These are phyloP conservation scores for Guadua angustifolia DNA, from an alignment of 176 grass and related monocot genomes.

Conservation along the genomic window DNA sequence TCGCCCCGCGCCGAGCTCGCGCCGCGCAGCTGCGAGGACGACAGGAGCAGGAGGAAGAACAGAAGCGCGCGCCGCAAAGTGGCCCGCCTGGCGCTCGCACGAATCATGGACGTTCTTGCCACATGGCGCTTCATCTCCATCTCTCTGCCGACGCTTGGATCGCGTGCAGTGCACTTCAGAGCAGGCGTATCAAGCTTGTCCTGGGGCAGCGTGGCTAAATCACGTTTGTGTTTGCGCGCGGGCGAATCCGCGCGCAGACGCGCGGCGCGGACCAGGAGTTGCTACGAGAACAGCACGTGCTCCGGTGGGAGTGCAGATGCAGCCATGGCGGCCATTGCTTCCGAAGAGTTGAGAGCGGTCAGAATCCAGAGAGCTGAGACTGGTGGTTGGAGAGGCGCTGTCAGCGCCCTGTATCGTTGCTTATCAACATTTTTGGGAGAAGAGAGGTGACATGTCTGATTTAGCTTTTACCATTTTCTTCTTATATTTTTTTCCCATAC, in stretches of 20 bases:
- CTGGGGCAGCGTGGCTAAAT: not conserved
- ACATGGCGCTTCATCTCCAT: not conserved
- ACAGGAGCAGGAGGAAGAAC: not conserved
- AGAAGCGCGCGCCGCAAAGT: not conserved
- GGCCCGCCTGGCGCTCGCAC: not conserved
- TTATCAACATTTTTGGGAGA: not conserved
- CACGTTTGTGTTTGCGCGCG: no score
- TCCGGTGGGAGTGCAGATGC: not conserved
- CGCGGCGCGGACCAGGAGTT: not conserved
- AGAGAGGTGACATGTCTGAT: no score
- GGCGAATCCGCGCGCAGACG: no score
- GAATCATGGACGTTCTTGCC: not conserved
- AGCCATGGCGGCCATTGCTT: not conserved
- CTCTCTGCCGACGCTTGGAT: not conserved
- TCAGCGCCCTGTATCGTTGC: not conserved
- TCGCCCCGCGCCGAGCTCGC: conserved; percentile 46
- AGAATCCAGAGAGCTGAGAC: not conserved
- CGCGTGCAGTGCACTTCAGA: no score
- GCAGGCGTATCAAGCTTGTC: not conserved
- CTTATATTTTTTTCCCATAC: not conserved
- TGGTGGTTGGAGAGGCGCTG: not conserved
- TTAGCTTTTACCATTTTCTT: not conserved
- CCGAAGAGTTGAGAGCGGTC: not conserved
- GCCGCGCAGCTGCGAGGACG: not conserved
- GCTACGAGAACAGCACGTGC: not conserved